Conservation (phyloP, 768 basidiomycete genomes). For the button mushroom (Agaricus bisporus) region DNA sequence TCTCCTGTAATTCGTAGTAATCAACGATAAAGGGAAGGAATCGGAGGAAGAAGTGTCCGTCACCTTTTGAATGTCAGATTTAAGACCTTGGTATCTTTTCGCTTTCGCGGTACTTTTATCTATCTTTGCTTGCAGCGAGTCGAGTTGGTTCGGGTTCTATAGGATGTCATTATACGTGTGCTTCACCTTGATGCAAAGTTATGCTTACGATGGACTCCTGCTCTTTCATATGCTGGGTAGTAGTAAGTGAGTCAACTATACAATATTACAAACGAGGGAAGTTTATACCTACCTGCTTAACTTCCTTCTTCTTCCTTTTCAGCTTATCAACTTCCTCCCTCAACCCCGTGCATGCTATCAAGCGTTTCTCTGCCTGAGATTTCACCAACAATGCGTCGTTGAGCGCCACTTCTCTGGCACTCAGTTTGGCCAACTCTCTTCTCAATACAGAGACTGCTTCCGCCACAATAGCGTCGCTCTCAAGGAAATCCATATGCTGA, state of each 20-base stretch:
- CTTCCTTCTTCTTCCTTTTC: neutral
- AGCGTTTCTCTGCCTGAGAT: neutral
- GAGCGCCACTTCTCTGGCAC: neutral
- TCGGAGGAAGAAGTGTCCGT: neutral
- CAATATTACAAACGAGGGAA: too few relatives aligned
- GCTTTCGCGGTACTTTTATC: neutral
- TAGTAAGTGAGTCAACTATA: neutral
- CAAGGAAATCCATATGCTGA: conserved; percentile 1
- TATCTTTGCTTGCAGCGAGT: neutral
- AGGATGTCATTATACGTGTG: neutral
- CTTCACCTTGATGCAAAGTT: too few relatives aligned
- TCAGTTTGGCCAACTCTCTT: neutral
- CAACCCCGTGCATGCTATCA: neutral
- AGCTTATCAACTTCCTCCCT: neutral
- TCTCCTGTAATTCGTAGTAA: neutral
- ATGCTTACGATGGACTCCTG: neutral
- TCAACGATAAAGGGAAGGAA: too few relatives aligned
- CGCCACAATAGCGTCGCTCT: neutral
- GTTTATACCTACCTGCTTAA: neutral
- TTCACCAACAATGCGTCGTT: neutral
- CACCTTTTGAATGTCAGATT: neutral
- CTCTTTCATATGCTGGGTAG: neutral
- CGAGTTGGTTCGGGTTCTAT: neutral
- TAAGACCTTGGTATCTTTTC: neutral
- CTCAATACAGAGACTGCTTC: neutral